Conservation (phyloP, 495 filamentous ascomycete species). For the Ramalina intermedia region DNA sequence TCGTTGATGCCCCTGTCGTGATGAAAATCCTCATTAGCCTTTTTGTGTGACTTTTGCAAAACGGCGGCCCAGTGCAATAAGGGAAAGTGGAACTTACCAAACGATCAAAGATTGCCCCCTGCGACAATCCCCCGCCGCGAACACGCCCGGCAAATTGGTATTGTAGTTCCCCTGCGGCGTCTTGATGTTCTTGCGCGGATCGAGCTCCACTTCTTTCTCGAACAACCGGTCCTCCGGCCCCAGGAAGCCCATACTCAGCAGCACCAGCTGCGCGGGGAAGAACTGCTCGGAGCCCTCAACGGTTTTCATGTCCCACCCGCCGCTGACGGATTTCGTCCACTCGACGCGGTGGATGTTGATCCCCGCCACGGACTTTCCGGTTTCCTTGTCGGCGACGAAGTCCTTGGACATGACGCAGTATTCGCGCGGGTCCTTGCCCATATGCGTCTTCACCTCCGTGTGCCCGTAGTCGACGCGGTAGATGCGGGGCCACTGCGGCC, state of each 20-base stretch:
- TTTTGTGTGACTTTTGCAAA: too few species aligned
- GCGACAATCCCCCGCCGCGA: conserved; percentile 92
- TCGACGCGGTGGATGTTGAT: conserved; percentile 97
- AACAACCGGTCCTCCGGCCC: conserved; percentile 86
- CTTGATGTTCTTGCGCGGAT: conserved; percentile 95
- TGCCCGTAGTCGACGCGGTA: conserved; percentile 98
- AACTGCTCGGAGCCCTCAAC: conserved; percentile 88
- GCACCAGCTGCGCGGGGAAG: conserved; percentile 93
- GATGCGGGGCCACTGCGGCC: conserved; percentile 98
- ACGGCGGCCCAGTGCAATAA: background rate
- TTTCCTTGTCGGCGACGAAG: conserved; percentile 69
- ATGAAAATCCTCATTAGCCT: too few species aligned
- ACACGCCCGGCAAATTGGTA: conserved; percentile 81
- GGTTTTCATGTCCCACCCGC: conserved; percentile 99
- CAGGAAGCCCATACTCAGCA: conserved; percentile 97
- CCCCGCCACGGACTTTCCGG: conserved; percentile 49
- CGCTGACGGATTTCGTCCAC: conserved; percentile 80
- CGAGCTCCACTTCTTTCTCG: conserved; percentile 77
- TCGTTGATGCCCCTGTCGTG: conserved; percentile 99
- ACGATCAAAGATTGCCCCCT: conserved; percentile 95
- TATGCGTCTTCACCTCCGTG: conserved; percentile 90
- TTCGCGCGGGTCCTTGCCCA: conserved; percentile 94
- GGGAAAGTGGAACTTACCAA: conserved; percentile 50
- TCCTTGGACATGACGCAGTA: conserved; percentile 99
- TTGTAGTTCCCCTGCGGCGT: conserved; percentile 78